phyloP scores from a whole-genome alignment of 2,329 filamentous ascomycete genomes.

The Scopulariopsis brevicaulis region DNA sequence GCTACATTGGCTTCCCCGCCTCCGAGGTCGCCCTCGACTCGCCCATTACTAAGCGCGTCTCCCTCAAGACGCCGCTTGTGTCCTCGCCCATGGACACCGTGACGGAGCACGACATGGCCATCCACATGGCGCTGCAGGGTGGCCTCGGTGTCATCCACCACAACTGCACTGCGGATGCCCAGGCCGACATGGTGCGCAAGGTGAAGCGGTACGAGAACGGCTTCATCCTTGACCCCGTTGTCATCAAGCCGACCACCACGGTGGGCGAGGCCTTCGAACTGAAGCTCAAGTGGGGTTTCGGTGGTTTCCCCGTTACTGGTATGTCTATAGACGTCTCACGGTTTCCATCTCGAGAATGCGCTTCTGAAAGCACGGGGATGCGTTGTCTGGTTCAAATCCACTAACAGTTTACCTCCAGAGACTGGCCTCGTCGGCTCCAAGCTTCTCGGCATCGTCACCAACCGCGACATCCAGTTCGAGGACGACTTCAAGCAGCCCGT shows the following conservation, averaged over 20 bases:
- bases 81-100: conserved; percentile 99
- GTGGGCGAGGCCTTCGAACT: conserved; percentile 83
- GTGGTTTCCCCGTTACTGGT: conserved; percentile 98
- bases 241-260: conserved; percentile 77
- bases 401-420: conserved; percentile 43
- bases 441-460: conserved; percentile 94
- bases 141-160: conserved; percentile 95
- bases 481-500: conserved; percentile 61
- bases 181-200: conserved; percentile 98
- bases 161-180: conserved; percentile 95
- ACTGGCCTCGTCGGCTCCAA: conserved; percentile 88
- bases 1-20: conserved; percentile 96
- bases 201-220: conserved; percentile 99
- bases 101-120: conserved; percentile 98
- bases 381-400: not conserved
- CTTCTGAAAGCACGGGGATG: not conserved
- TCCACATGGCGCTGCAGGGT: conserved; percentile 85
- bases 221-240: conserved; percentile 92
- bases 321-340: conserved; percentile 32
- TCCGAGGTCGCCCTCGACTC: conserved; percentile 81
- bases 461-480: conserved; percentile 96
- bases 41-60: conserved; percentile 88
- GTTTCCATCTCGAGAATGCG: not conserved
- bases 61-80: conserved; percentile 90
- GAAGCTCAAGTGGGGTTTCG: conserved; percentile 98